Evolutionary conservation across 345 rosid species (phyloP).

Genomic region (Lepidium africanum): DNA sequence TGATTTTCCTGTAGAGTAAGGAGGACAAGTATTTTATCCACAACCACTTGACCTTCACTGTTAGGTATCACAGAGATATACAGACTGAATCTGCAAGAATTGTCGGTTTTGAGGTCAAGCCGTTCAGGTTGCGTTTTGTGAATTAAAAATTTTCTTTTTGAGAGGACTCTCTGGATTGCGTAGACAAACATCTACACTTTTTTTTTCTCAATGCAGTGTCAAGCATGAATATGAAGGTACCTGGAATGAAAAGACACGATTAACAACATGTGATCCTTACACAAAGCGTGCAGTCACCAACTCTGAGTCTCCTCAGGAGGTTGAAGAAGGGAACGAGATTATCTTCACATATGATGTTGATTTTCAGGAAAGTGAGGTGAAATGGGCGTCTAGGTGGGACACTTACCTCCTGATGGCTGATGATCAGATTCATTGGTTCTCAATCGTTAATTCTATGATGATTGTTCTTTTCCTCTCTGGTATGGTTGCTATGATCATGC

Average conservation of each 20-base stretch:
- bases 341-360: conserved; percentile 85
- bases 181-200: neutral
- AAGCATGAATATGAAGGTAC: conserved; percentile 69
- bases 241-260: conserved; percentile 63
- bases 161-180: neutral
- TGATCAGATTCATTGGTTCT: conserved; percentile 96
- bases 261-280: conserved; percentile 80
- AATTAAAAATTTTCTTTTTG: neutral
- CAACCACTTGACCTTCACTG: conserved; percentile 71
- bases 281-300: conserved; percentile 63
- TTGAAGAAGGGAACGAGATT: conserved; percentile 62
- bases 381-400: conserved; percentile 98
- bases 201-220: conserved; percentile 42
- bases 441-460: conserved; percentile 86
- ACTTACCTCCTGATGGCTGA: conserved; percentile 89
- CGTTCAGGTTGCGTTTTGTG: conserved; percentile 56
- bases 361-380: conserved; percentile 82
- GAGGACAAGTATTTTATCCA: conserved; percentile 79
- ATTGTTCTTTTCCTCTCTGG: conserved; percentile 95
- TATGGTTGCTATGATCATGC: conserved; percentile 98
- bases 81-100: conserved; percentile 59
- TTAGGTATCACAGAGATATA: conserved; percentile 65
- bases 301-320: conserved; percentile 86
- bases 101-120: conserved; percentile 91
- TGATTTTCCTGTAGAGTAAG: conserved; percentile 45